phyloP scores from a whole-genome alignment of 2,329 filamentous ascomycete species.

The Cadophora malorum region DNA sequence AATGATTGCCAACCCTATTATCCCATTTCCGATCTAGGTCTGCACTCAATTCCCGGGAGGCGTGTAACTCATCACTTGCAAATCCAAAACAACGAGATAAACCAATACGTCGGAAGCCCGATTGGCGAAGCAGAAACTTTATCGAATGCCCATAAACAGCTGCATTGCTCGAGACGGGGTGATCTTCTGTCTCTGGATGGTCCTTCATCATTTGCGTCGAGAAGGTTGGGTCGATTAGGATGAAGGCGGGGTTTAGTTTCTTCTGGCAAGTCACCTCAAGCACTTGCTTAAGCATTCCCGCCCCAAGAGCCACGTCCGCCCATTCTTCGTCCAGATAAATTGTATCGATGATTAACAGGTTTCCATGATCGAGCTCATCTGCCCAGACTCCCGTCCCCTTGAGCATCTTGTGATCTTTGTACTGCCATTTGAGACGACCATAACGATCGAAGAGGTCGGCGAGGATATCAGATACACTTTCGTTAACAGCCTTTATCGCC shows the following conservation, averaged over 20 bases:
- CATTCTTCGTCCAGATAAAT: slow-evolving; percentile 32
- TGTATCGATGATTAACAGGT: slow-evolving; percentile 40
- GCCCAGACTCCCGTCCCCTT: slow-evolving; percentile 45
- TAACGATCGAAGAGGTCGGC: slow-evolving; percentile 49
- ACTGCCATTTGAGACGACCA: slow-evolving; percentile 46
- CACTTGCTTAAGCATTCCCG: slow-evolving; percentile 29
- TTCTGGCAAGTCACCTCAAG: neutral
- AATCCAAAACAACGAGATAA: slow-evolving; percentile 42
- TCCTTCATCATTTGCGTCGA: neutral
- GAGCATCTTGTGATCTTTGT: slow-evolving; percentile 40
- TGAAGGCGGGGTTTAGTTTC: neutral
- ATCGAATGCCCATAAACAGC: neutral
- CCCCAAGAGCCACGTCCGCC: slow-evolving; percentile 45
- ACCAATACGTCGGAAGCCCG: slow-evolving; percentile 47
- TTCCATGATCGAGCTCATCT: slow-evolving; percentile 41
- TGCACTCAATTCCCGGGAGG: neutral
- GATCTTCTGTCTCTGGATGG: neutral
- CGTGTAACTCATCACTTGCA: neutral
- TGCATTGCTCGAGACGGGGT: neutral
- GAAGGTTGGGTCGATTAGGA: neutral
- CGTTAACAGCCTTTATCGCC: neutral
- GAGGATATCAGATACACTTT: slow-evolving; percentile 37
- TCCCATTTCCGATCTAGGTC: neutral
- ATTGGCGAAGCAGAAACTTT: slow-evolving; percentile 25
- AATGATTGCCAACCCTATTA: neutral